Evolutionary conservation across 1,284 basidiomycete species (phyloP).

Genomic region (Limonomyces culmigenus): DNA sequence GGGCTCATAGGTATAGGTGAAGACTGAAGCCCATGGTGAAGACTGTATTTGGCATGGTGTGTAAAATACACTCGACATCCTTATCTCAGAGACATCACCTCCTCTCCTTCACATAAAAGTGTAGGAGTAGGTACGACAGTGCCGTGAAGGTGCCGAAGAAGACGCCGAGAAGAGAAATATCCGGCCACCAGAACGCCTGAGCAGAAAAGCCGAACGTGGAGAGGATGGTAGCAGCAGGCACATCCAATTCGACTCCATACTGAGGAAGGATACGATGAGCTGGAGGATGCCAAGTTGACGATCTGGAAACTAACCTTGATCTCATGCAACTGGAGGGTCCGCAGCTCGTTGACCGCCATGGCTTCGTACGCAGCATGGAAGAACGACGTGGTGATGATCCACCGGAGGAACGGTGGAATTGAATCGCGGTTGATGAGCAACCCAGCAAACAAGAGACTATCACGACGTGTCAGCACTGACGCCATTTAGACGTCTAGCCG

Average conservation of each 20-base stretch:
- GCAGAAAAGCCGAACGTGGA: slow-evolving; percentile 81
- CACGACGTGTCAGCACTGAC: no score
- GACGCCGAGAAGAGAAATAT: slow-evolving; percentile 66
- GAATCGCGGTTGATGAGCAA: slow-evolving; percentile 88
- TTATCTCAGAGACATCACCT: no score
- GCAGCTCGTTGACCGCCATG: slow-evolving; percentile 86
- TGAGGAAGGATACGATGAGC: slow-evolving; percentile 12
- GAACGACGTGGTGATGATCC: slow-evolving; percentile 86
- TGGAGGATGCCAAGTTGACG: neutral
- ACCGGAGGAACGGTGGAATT: slow-evolving; percentile 54
- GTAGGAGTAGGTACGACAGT: slow-evolving; percentile 64
- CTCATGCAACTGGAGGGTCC: slow-evolving; percentile 87
- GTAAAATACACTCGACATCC: no score
- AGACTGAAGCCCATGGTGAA: no score
- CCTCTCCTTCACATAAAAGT: slow-evolving; percentile 83
- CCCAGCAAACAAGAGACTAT: slow-evolving; percentile 86
- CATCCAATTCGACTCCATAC: slow-evolving; percentile 88
- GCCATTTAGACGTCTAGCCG: no score
- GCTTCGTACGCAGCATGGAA: slow-evolving; percentile 99
- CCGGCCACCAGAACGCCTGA: slow-evolving; percentile 93
- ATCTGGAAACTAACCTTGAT: slow-evolving; percentile 44
- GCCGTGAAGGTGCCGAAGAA: slow-evolving; percentile 70
- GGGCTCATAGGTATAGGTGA: no score
- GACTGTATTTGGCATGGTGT: no score
- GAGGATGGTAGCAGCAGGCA: slow-evolving; percentile 86